phyloP scores from a whole-genome alignment of 2,329 filamentous ascomycete species.

The Teratosphaeriaceae sp. region DNA sequence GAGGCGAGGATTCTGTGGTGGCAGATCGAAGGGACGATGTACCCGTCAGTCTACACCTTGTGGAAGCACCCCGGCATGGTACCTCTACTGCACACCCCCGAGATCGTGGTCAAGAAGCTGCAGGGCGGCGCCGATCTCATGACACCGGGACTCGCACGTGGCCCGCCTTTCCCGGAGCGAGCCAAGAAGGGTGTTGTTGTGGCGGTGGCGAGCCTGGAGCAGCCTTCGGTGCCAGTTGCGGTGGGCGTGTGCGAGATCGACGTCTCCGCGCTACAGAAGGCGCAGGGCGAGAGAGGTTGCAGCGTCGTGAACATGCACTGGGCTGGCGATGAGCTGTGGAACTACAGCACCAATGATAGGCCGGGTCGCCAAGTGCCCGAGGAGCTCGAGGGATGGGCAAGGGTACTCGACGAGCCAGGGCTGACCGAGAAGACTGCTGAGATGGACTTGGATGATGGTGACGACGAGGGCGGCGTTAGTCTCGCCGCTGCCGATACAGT shows the following conservation, averaged over 20 bases:
- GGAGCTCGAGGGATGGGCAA: constrained; percentile 46
- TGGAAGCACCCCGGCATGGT: constrained; percentile 58
- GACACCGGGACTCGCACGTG: constrained; percentile 59
- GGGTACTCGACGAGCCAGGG: constrained; percentile 27
- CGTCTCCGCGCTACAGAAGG: constrained; percentile 47
- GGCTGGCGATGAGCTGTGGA: constrained; percentile 64
- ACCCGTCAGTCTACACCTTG: constrained; percentile 55
- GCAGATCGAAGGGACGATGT: constrained; percentile 51
- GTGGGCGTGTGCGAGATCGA: constrained; percentile 61
- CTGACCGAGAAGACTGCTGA: constrained; percentile 35
- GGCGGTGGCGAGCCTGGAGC: constrained; percentile 55
- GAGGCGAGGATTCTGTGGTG: constrained; percentile 60
- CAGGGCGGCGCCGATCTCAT: constrained; percentile 61
- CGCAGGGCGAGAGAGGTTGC: constrained; percentile 56
- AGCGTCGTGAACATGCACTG: constrained; percentile 61
- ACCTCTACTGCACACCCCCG: constrained; percentile 58
- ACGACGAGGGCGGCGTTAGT: constrained; percentile 38
- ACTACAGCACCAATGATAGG: constrained; percentile 50
- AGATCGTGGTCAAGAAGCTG: constrained; percentile 56
- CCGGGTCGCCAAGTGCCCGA: constrained; percentile 49
- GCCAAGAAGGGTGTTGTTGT: constrained; percentile 56
- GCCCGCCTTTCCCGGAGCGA: constrained; percentile 54
- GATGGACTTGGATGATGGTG: constrained; percentile 39
- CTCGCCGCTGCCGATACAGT: constrained; percentile 17
- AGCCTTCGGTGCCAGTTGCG: constrained; percentile 55